Evolutionary conservation across 371 early-diverging fungal genomes (phyloP).

Genomic region (Haplosporangium sp.): DNA sequence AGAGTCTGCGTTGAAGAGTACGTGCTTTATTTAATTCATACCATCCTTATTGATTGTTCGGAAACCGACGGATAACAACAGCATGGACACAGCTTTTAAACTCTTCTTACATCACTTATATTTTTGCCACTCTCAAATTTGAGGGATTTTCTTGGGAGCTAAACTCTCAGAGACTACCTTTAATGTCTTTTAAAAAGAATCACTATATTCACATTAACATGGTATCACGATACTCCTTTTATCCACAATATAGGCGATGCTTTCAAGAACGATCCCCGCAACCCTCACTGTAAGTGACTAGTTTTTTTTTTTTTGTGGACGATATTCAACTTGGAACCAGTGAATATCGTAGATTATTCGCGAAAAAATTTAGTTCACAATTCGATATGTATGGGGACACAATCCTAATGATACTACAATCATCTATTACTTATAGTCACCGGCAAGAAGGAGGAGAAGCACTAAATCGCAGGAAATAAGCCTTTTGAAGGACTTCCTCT

Average conservation of each 20-base stretch:
- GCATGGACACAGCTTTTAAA: neutral
- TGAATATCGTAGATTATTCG: neutral
- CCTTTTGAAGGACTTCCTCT: neutral
- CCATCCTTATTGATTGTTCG: neutral
- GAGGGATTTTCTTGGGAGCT: neutral
- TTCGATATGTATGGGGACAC: neutral
- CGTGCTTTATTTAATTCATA: constrained; percentile 2
- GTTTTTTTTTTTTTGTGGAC: neutral
- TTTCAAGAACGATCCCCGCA: constrained; percentile 54
- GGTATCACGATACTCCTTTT: neutral
- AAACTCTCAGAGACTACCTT: neutral
- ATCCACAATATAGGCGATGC: constrained; percentile 21
- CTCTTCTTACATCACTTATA: neutral
- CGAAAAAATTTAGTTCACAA: neutral
- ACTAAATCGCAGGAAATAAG: constrained; percentile 24
- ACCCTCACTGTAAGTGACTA: constrained; percentile 48
- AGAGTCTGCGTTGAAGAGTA: constrained; percentile 45
- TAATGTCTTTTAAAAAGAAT: neutral
- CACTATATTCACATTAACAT: neutral
- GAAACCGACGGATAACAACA: neutral
- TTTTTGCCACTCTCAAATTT: neutral
- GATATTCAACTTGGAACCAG: neutral
- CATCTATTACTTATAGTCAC: constrained; percentile 17
- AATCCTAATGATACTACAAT: neutral
- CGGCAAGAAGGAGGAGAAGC: constrained; percentile 56